Evolutionary conservation across 306 rosid genomes (phyloP).

Genomic region (Acacia acuminata): DNA sequence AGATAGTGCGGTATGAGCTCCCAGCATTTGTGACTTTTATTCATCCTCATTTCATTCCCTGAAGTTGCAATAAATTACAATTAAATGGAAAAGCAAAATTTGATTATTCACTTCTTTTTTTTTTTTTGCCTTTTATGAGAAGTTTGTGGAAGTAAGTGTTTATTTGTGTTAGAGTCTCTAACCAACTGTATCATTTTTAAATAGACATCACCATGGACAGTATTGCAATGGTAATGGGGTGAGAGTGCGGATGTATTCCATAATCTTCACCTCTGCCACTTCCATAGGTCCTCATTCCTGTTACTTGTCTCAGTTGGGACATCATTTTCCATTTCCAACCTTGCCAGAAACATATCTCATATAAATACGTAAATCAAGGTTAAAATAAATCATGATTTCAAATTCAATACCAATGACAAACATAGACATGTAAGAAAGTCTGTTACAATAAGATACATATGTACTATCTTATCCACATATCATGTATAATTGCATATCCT

Average conservation of each 20-base stretch:
- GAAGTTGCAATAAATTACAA: background rate
- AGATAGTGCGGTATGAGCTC: constrained; percentile 82
- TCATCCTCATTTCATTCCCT: background rate
- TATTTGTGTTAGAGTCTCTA: background rate
- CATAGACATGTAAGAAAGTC: background rate
- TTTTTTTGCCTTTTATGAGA: background rate
- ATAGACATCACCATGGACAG: background rate
- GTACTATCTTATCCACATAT: background rate
- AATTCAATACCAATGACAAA: background rate
- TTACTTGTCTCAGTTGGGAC: background rate
- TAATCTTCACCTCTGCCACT: background rate
- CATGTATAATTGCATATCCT: background rate
- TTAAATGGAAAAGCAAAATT: constrained; percentile 2
- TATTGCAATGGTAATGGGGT: background rate
- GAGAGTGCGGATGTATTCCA: background rate
- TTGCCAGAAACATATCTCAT: background rate
- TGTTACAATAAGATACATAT: background rate
- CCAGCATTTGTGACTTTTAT: background rate
- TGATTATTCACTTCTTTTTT: background rate
- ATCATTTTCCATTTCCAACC: background rate
- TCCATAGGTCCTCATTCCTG: background rate
- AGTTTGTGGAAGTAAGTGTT: background rate
- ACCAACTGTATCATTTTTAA: background rate
- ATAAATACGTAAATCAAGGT: background rate
- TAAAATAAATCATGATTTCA: background rate